Percentiles rank a stretch among this genome's conserved stretches.
Evolutionary conservation across 2,329 filamentous ascomycete genomes (phyloP).

Genomic region (Ampelomyces quisqualis): DNA sequence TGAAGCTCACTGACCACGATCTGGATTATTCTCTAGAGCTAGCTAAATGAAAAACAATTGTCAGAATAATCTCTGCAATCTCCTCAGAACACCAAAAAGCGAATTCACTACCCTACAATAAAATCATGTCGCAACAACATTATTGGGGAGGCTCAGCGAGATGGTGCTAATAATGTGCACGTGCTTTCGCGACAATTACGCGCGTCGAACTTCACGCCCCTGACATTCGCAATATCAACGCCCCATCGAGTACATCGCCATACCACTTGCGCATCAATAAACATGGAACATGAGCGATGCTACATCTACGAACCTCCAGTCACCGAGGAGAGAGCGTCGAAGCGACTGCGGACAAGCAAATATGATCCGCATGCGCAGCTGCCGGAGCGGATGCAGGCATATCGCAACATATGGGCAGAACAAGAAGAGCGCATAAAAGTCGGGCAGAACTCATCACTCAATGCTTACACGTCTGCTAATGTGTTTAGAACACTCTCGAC

Average conservation of each 20-base stretch:
- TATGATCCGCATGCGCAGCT: conserved; percentile 24
- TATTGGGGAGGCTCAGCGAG: not conserved
- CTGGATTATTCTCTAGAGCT: too few relatives aligned
- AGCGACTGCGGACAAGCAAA: conserved; percentile 44
- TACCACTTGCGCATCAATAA: not conserved
- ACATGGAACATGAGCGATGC: conserved; percentile 53
- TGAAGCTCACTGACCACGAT: too few relatives aligned
- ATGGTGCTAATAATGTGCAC: conserved; percentile 2
- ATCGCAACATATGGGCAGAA: conserved; percentile 63
- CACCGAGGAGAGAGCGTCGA: conserved; percentile 41
- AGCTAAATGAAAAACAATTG: too few relatives aligned
- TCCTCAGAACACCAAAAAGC: too few relatives aligned
- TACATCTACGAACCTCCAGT: conserved; percentile 48
- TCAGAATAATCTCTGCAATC: too few relatives aligned
- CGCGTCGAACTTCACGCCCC: conserved; percentile 3
- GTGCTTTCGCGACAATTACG: conserved; percentile 10
- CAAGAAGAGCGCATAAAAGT: conserved; percentile 66
- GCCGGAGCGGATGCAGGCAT: conserved; percentile 59
- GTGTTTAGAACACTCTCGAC: conserved; percentile 39
- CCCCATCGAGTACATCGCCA: too few relatives aligned
- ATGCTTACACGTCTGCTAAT: conserved; percentile 12
- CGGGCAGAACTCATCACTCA: not conserved
- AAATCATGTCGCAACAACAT: too few relatives aligned
- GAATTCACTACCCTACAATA: too few relatives aligned
- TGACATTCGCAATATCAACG: too few relatives aligned